phyloP scores from a whole-genome alignment of 2,329 filamentous ascomycete species.

The Hypoxylon rubiginosum region DNA sequence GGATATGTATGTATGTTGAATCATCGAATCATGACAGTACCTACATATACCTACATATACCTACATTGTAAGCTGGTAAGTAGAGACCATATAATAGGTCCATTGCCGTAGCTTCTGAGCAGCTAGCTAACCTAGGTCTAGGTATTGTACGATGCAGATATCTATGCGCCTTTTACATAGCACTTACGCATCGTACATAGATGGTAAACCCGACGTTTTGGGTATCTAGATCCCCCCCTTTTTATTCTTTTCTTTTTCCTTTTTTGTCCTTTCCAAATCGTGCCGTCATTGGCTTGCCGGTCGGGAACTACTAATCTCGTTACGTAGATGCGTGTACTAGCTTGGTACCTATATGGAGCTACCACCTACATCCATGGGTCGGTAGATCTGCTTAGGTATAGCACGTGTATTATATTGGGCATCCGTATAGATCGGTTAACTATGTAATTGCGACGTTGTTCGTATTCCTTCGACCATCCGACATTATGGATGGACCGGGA shows the following conservation, averaged over 20 bases:
- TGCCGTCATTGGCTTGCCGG: constrained; percentile 18
- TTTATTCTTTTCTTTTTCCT: neutral
- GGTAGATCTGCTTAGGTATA: constrained; percentile 14
- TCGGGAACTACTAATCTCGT: constrained; percentile 15
- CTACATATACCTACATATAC: constrained; percentile 3
- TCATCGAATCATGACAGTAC: constrained; percentile 4
- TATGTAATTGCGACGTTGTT: constrained; percentile 11
- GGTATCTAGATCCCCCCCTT: constrained; percentile 17
- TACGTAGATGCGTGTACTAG: constrained; percentile 13
- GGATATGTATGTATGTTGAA: no score
- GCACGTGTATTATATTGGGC: constrained; percentile 13
- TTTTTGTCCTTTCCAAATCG: neutral
- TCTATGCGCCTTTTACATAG: constrained; percentile 19
- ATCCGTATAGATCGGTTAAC: neutral
- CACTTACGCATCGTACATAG: neutral
- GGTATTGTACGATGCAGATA: constrained; percentile 6
- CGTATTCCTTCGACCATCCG: neutral
- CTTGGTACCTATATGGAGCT: constrained; percentile 3
- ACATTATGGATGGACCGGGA: constrained; percentile 7
- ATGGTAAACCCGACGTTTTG: constrained; percentile 20
- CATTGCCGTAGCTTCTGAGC: neutral
- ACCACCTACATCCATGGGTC: constrained; percentile 2
- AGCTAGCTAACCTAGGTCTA: neutral
- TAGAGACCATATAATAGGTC: neutral
- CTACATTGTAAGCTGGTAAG: no score